Evolutionary conservation across 441 rosid species (phyloP).

Genomic region (Syzygium malaccense): DNA sequence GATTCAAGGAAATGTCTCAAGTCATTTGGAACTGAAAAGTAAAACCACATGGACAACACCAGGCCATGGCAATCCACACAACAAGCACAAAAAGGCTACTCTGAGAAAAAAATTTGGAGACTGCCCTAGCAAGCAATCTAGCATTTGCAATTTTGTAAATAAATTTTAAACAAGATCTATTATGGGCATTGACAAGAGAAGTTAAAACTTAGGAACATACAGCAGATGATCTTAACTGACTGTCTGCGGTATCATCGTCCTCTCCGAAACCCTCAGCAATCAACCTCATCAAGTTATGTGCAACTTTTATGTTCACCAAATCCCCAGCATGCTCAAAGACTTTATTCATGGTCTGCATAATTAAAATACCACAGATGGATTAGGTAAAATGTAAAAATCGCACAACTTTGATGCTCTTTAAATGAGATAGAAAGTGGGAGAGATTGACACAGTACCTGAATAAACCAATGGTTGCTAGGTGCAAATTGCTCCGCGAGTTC

Average conservation of each 20-base stretch:
- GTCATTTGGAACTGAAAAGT: not conserved
- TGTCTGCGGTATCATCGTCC: slow-evolving; percentile 81
- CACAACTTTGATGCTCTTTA: not conserved
- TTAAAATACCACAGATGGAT: slow-evolving; percentile 6
- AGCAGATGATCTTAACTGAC: slow-evolving; percentile 87
- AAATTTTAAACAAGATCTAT: not conserved
- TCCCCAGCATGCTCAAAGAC: slow-evolving; percentile 98
- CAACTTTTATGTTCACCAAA: slow-evolving; percentile 88
- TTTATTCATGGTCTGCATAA: slow-evolving; percentile 81
- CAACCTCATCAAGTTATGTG: slow-evolving; percentile 91
- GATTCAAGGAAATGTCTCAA: not conserved
- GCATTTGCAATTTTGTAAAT: not conserved
- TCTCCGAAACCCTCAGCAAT: slow-evolving; percentile 98
- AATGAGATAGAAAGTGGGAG: not conserved
- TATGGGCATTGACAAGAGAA: not conserved
- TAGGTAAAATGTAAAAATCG: not conserved
- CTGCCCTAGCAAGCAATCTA: not conserved
- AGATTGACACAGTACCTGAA: slow-evolving; percentile 47
- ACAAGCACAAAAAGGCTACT: not conserved
- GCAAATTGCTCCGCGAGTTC: slow-evolving; percentile 98
- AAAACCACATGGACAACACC: not conserved
- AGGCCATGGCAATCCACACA: not conserved
- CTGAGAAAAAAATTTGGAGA: not conserved
- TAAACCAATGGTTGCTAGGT: slow-evolving; percentile 96
- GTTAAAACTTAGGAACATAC: slow-evolving; percentile 33